A percentile compares a stretch with the other conserved stretches of the same genome.
Conservation (phyloP, 352 stramenopile genomes). For the Phytophthora macrochlamydospora region DNA sequence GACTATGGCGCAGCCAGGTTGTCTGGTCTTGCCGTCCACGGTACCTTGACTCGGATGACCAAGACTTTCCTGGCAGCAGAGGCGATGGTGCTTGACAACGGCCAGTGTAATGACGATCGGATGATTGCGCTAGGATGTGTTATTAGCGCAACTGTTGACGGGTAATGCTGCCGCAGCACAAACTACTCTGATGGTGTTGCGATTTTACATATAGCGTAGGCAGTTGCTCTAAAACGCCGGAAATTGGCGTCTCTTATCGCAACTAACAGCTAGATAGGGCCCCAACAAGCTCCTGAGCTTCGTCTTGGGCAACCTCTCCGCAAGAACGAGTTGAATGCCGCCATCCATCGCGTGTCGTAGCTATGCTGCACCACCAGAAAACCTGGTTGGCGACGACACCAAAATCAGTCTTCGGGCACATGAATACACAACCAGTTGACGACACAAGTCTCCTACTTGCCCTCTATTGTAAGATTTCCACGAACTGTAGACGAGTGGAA, state of each 20-base stretch:
- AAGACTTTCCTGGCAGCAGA: background rate
- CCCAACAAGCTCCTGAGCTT: too few relatives aligned
- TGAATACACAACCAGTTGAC: too few relatives aligned
- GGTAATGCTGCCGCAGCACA: background rate
- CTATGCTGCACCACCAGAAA: background rate
- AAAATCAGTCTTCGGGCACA: too few relatives aligned
- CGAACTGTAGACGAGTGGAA: background rate
- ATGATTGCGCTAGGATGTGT: conserved; percentile 5
- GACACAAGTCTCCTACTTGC: too few relatives aligned
- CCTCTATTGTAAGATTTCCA: too few relatives aligned
- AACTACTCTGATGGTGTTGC: too few relatives aligned
- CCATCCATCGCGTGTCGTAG: background rate
- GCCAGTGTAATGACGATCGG: conserved; percentile 5
- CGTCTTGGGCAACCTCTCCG: too few relatives aligned
- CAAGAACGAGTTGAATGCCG: background rate
- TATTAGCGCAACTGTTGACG: background rate
- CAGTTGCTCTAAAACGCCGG: too few relatives aligned
- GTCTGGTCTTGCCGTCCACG: background rate
- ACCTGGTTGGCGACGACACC: too few relatives aligned
- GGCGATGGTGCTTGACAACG: background rate
- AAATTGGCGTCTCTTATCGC: too few relatives aligned
- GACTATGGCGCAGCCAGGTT: background rate
- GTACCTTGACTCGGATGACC: background rate
- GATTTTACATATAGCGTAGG: too few relatives aligned
- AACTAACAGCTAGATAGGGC: too few relatives aligned